These are phyloP conservation scores for Pythium periplocum DNA, from an alignment of 352 stramenopile species.

Conservation along the genomic window DNA sequence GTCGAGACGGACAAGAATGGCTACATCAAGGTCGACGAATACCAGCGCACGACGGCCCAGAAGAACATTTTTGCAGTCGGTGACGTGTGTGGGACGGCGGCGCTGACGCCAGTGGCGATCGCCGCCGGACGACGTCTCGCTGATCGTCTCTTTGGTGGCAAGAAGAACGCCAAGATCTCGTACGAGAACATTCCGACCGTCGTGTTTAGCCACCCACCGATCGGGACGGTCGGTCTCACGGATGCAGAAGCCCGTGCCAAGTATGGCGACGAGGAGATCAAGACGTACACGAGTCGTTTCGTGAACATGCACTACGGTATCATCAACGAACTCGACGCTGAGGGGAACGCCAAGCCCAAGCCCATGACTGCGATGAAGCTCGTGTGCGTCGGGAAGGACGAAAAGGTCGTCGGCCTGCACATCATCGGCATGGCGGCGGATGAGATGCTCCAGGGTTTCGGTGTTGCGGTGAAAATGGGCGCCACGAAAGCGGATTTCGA, in stretches of 20 bases:
- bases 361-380: constrained; percentile 94
- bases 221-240: constrained; percentile 93
- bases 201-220: constrained; percentile 94
- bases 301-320: constrained; percentile 96
- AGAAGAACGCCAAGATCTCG: constrained; percentile 45
- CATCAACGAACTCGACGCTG: constrained; percentile 54
- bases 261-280: constrained; percentile 89
- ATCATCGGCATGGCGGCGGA: constrained; percentile 91
- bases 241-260: constrained; percentile 86
- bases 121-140: constrained; percentile 75
- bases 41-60: constrained; percentile 82
- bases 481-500: constrained; percentile 97
- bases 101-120: constrained; percentile 84
- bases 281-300: constrained; percentile 92
- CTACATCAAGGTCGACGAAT: constrained; percentile 87
- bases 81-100: constrained; percentile 58
- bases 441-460: constrained; percentile 98
- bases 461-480: constrained; percentile 97
- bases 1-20: constrained; percentile 54
- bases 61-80: constrained; percentile 77
- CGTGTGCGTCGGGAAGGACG: constrained; percentile 75
- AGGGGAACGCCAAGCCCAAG: constrained; percentile 33
- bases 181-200: constrained; percentile 94
- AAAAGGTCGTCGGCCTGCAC: constrained; percentile 95
- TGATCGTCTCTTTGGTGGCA: constrained; percentile 85